These are phyloP conservation scores for Dovyalis caffra DNA, from an alignment of 345 rosid species.

Conservation along the genomic window DNA sequence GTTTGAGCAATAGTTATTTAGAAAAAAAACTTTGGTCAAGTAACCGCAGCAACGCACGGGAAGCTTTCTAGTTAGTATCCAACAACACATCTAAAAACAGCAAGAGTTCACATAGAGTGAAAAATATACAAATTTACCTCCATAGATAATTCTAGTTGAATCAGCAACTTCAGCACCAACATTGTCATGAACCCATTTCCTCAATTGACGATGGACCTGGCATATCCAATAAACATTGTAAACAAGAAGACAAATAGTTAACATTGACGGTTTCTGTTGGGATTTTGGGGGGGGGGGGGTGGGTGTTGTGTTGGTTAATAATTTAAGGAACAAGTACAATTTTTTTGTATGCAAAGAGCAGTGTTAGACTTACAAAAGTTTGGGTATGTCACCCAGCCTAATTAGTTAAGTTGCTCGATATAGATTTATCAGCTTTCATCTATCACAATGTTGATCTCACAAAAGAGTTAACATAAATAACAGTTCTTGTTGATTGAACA, in stretches of 20 bases:
- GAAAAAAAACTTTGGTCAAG: not conserved
- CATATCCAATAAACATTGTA: constrained; percentile 1
- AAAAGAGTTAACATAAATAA: not conserved
- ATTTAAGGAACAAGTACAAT: too few relatives aligned
- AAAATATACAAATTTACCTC: constrained; percentile 41
- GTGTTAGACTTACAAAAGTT: too few relatives aligned
- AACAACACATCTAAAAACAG: not conserved
- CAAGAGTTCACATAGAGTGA: not conserved
- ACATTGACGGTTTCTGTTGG: too few relatives aligned
- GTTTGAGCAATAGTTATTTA: not conserved
- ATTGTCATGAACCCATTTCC: constrained; percentile 64
- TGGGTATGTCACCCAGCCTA: too few relatives aligned
- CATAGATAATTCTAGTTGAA: constrained; percentile 65
- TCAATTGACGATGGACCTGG: constrained; percentile 63
- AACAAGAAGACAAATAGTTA: not conserved
- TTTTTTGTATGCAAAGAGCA: too few relatives aligned
- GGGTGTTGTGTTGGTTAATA: too few relatives aligned
- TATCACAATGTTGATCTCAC: not conserved
- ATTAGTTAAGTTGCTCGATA: too few relatives aligned
- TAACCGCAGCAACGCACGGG: not conserved
- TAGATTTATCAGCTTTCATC: not conserved
- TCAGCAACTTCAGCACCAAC: constrained; percentile 57
- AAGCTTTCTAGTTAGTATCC: not conserved
- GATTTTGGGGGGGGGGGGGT: too few relatives aligned
- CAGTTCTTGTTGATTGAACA: not conserved